Conservation (phyloP, 2,329 filamentous ascomycete genomes). For the Nothophaeocryptopus gaeumannii region DNA sequence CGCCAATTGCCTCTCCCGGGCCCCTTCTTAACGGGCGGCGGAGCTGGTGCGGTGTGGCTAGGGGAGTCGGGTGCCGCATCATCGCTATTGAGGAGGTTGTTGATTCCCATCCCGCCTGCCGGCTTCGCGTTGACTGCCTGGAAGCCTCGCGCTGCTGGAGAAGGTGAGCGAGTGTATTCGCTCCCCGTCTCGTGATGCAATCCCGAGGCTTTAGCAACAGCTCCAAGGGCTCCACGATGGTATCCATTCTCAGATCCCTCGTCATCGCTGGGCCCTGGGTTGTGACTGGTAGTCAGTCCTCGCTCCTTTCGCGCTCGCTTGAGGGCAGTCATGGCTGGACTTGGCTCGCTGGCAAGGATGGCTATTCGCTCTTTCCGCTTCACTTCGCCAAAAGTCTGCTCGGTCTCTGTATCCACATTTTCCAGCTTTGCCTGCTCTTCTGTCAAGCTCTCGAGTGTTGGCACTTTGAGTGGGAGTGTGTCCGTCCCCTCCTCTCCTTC, state of each 20-base stretch:
- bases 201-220: conserved; percentile 15
- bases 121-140: conserved; percentile 40
- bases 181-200: conserved; percentile 38
- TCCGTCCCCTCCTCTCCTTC: conserved; percentile 39
- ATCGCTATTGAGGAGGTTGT: conserved; percentile 49
- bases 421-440: conserved; percentile 64
- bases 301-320: conserved; percentile 50
- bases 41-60: conserved; percentile 15
- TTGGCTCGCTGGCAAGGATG: conserved; percentile 73
- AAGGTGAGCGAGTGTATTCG: conserved; percentile 47
- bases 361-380: conserved; percentile 70
- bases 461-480: conserved; percentile 56
- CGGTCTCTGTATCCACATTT: conserved; percentile 70
- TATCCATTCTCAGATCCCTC: conserved; percentile 32
- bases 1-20: conserved; percentile 52
- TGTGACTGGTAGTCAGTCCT: conserved; percentile 34
- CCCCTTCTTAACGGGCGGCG: conserved; percentile 38
- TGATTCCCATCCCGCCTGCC: conserved; percentile 47
- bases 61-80: conserved; percentile 28
- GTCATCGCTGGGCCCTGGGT: conserved; percentile 30
- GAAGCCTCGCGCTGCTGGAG: conserved; percentile 36
- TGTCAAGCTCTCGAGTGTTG: conserved; percentile 63
- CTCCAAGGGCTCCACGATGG: conserved; percentile 3
- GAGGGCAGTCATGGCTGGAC: conserved; percentile 58
- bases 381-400: conserved; percentile 66